Base-by-base conservation (phyloP, 352 stramenopile species). In the Globisporangium nagaii region DNA sequence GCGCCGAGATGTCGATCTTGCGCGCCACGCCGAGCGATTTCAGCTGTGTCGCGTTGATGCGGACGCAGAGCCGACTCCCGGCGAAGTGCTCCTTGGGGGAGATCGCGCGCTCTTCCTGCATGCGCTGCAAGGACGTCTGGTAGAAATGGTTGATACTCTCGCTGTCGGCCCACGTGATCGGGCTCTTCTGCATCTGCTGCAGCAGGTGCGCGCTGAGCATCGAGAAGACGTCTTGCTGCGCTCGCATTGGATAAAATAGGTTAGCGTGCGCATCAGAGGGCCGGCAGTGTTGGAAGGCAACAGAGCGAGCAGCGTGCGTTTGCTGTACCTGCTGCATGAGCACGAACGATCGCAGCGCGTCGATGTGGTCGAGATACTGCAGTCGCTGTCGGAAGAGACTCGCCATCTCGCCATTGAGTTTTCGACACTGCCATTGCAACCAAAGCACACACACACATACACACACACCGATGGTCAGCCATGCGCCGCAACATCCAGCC, bases 151-250 rank as follows among this genome's bases (percentile, higher is more conserved):
- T 87, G n/a, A 90, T 63, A 20, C 41, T 46, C 34, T 88, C 77
- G 31, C 65, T 76, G 42, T 79, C 63, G 22, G 77, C 77, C 79
- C 76, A 90, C 0, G 66, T 67, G 4, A 86, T 39, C 7, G 75
- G 77, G 43, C 87, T 76, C 15, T 36, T 20, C 53, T 72, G 66
- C 53, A 90, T 77, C 40, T 77, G 71, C 49, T 67, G 58, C n/a
- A 90, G 60, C 46, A 90, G 8, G 50, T 70, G 63, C 19, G 65
- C 63, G 39, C 62, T 75, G 20, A 88, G 66, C 49, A 68, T 56
- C 8, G 58, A 70, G 27, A 86, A 88, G 7, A 84, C 67, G 47
- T 90, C 79, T 90, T 90, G 77, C 77, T 90, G 53, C 28, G n/a
- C n/a, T n/a, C n/a, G n/a, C n/a, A n/a, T n/a, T n/a, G n/a, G n/a